Base-by-base conservation (phyloP, 208 protist species). In the Leishmania guyanensis region DNA sequence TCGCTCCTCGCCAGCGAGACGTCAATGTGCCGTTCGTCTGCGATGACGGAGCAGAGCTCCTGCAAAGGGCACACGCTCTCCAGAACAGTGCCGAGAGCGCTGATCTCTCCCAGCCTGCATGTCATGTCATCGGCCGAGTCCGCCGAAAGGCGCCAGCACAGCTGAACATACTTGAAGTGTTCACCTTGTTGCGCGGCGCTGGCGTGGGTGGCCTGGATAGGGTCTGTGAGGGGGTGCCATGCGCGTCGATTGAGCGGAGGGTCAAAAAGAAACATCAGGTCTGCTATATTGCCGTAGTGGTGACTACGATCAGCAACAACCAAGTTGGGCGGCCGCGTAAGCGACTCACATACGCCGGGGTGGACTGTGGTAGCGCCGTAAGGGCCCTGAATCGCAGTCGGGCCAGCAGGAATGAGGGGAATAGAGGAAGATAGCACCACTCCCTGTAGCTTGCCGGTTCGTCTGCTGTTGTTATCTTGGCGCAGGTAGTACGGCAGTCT, bases 401-500 rank as follows among this genome's bases (percentile, higher is more conserved):
- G 10, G 14, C 5, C 48, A 26, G 50, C 4, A 20, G 75, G 46
- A 3, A 43, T 48, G 4, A 46, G 14, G 68, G 69, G 33, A 36
- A 48, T 5, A 29, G 70, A 36, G n/a, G 82, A 33, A 17, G 75
- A 69, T 26, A 85, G 66, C 33, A 46, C 20, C 29, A 85, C 82
- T 12, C 82, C 82, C n/a, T 56, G 69, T 65, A 78, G 72, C 60
- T 48, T 4, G 26, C 51, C 62, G 8, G 53, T 33, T n/a, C 20
- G 53, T 20, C 1, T 48, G 17, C 64, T 68, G 64, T 46, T 46
- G 26, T 22, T 74, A 46, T 58, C 71, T 14, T 84, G 50, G 3
- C 91, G 91, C 16, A 94, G 76, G 60, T 94, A 92, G 75, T 94
- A 94, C 14, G 89, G 91, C 39, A 92, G 70, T 17, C 87, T 78